Evolutionary conservation across 2,329 filamentous ascomycete genomes (phyloP), one percentile per base, ranked within the genome.

Genomic region (Neofusicoccum parvum): DNA sequence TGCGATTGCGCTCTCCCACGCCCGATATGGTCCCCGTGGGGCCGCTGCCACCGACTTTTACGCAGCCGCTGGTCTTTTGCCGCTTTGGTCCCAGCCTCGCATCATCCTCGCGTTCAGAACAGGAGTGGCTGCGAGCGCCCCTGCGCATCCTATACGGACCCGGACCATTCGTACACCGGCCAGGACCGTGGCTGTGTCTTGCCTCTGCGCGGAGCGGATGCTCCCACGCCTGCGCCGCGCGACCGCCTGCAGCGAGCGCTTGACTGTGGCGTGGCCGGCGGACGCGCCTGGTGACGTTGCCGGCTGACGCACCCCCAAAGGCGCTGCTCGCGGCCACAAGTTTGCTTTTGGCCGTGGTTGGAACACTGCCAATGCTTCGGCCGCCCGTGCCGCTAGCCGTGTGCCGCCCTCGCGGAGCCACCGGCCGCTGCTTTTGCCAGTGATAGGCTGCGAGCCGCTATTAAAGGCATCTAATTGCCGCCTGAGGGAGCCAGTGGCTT

Each of bases 381-480:
- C 41, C 56, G 12, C n/a, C n/a, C 56, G 56, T 37, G 56, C 56
- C 56, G 56, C 56, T 60, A 60, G 56, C 56, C 56, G 56, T 36
- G 54, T 59, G 39, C 41, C 54, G 41, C 39, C 27, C 23, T 43
- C 53, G 53, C 54, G 23, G 23, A 32, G 27, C 27, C 27, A 32
- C 27, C 27, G 6, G 27, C 12, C 54, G n/a, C 12, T 41, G 14
- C 20, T 14, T 17, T 9, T 17, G 54, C 23, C 39, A 34, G 12
- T 58, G 56, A 60, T 48, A 48, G 43, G 41, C 17, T 45, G 34
- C 56, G 27, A 36, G 32, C 17, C 11, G 39, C 39, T 17, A 15
- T 23, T 20, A 32, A 41, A 32, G 39, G 56, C 41, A 41, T 37
- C 41, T 37, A 36, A 23, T 20, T 37, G 45, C 41, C 56, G 43